Percentiles rank a stretch among this genome's conserved stretches.
Conservation (phyloP, 202 grass and related monocot species). For the Digitaria exilis region DNA sequence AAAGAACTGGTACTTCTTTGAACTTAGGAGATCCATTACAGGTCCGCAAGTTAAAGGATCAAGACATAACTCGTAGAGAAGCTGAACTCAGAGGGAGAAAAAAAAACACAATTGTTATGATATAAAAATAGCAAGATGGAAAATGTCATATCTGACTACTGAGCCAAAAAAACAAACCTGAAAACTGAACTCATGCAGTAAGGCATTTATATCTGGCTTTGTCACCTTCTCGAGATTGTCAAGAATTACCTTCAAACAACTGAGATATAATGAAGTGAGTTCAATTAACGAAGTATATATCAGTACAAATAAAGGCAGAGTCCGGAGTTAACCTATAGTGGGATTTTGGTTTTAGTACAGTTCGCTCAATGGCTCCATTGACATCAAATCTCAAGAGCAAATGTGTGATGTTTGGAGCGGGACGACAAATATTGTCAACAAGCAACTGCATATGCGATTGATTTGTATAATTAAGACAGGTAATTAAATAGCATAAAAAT, state of each 20-base stretch:
- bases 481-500: constrained; percentile 21
- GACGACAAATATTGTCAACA: constrained; percentile 86
- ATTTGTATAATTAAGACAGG: constrained; percentile 27
- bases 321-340: constrained; percentile 76
- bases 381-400: constrained; percentile 90
- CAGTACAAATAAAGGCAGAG: constrained; percentile 30
- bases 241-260: constrained; percentile 97
- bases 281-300: constrained; percentile 32
- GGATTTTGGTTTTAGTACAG: constrained; percentile 85
- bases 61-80: constrained; percentile 86
- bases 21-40: constrained; percentile 88
- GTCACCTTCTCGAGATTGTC: constrained; percentile 89
- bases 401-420: constrained; percentile 89
- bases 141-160: constrained; percentile 2
- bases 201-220: constrained; percentile 76
- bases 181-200: constrained; percentile 93
- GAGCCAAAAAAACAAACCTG: constrained; percentile 64
- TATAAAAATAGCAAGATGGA: constrained; percentile 21
- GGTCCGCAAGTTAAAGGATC: constrained; percentile 75
- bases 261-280: constrained; percentile 52
- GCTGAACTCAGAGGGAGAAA: constrained; percentile 57
- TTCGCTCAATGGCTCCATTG: constrained; percentile 70
- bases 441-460: constrained; percentile 67
- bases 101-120: constrained; percentile 31
- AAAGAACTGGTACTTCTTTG: constrained; percentile 93